Conservation (phyloP, 352 stramenopile genomes). For the Phytophthora sp. region DNA sequence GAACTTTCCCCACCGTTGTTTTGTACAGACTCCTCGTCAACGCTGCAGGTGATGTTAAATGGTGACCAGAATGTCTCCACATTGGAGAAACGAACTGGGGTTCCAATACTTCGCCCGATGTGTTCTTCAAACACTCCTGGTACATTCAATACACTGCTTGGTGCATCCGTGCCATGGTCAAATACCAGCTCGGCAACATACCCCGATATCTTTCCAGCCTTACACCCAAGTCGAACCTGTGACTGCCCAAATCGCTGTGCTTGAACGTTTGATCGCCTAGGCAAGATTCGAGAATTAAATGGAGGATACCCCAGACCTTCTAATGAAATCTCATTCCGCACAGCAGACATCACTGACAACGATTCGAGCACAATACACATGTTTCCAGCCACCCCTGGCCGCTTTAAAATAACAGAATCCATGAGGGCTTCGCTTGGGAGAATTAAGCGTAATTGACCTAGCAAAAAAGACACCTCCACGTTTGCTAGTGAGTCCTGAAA, state of each 20-base stretch:
- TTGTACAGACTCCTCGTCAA: slow-evolving; percentile 35
- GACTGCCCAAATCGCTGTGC: slow-evolving; percentile 54
- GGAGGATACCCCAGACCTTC: slow-evolving; percentile 78
- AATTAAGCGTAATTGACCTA: slow-evolving; percentile 60
- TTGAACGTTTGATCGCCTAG: slow-evolving; percentile 49
- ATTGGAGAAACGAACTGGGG: slow-evolving; percentile 12
- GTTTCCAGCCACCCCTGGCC: slow-evolving; percentile 22
- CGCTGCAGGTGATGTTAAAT: slow-evolving; percentile 49
- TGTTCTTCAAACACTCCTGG: slow-evolving; percentile 42
- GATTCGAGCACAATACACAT: slow-evolving; percentile 60
- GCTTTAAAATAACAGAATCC: slow-evolving; percentile 22
- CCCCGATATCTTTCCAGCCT: slow-evolving; percentile 57
- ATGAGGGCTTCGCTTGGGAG: slow-evolving; percentile 49
- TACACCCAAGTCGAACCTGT: slow-evolving; percentile 45
- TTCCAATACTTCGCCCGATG: slow-evolving; percentile 25
- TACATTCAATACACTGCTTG: neutral
- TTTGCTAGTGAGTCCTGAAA: slow-evolving; percentile 13
- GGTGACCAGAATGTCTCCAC: slow-evolving; percentile 53
- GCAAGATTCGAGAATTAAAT: slow-evolving; percentile 75
- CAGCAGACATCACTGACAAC: slow-evolving; percentile 43
- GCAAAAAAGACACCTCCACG: slow-evolving; percentile 53
- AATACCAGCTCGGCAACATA: slow-evolving; percentile 38
- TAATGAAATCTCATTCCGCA: slow-evolving; percentile 61
- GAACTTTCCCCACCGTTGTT: neutral
- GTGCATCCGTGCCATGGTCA: neutral